Evolutionary conservation across 2,329 filamentous ascomycete species (phyloP), one percentile per base, ranked within the genome.

Genomic region (Curvularia sp.): DNA sequence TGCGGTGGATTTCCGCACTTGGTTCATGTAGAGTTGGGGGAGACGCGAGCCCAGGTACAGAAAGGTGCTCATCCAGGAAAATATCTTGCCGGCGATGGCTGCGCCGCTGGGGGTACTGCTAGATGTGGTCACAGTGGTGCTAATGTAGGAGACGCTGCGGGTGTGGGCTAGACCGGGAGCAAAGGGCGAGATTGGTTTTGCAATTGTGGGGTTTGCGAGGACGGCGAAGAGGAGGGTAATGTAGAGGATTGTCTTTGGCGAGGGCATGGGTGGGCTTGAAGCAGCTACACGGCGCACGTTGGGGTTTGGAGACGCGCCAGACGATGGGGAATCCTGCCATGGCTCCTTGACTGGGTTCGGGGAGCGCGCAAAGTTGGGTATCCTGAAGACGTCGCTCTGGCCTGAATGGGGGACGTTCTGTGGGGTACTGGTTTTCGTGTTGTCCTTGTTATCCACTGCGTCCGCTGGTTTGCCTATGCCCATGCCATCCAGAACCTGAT

Each of bases 21-120:
- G 84, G 75, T 90, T 90, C 68, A 88, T 87, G 78, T 86, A 85
- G 36, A 90, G 81, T 69, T 90, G 87, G 0, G 87, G 87, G 54
- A 74, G 66, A 18, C 74, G 71, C 10, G 72, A 72, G 53, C 74
- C 73, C 4, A 78, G 76, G 64, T 77, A 79, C 42, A 78, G 71
- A 38, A 78, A 72, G 5, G 80, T 79, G 32, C 75, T 76, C 53
- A 77, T 76, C 68, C 79, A 82, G 59, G 80, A 80, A 55, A 77
- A 77, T 43, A 79, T 65, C 49, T 75, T 78, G 39, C 53, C 88
- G 74, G 65, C 67, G 59, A 45, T 57, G 53, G 66, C 71, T n/a
- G 68, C 65, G 51, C 64, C 62, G 55, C 65, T 66, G 32, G 63
- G 32, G 13, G 64, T 60, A n/a, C 3, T 28, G 30, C 62, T 51